Percentiles rank a stretch among this genome's conserved stretches.
phyloP scores from a whole-genome alignment of 176 grass and related monocot genomes.

The Oryza australiensis region DNA sequence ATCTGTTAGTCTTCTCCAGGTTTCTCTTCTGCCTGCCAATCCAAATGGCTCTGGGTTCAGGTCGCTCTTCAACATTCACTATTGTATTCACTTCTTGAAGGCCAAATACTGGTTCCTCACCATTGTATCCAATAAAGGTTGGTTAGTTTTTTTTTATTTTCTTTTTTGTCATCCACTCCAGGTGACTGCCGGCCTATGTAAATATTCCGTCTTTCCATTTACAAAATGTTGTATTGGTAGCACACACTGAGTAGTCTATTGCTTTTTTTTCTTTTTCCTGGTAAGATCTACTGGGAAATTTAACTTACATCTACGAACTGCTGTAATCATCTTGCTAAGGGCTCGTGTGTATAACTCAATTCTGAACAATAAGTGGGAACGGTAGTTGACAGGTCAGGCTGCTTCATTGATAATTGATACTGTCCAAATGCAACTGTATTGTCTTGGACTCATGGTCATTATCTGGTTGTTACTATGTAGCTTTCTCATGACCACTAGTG shows the following conservation, averaged over 20 bases:
- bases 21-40: neutral
- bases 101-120: neutral
- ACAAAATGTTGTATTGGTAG: neutral
- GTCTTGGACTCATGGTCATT: slow-evolving; percentile 1
- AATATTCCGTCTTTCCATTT: neutral
- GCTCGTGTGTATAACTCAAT: too few relatives aligned
- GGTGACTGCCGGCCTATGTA: neutral
- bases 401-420: slow-evolving; percentile 10
- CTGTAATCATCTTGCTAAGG: too few relatives aligned
- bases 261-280: too few relatives aligned
- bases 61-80: neutral
- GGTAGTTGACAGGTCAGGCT: slow-evolving; percentile 31
- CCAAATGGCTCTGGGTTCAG: neutral
- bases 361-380: slow-evolving; percentile 17
- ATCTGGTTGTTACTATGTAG: slow-evolving; percentile 34
- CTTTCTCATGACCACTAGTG: slow-evolving; percentile 29
- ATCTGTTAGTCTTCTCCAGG: neutral
- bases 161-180: neutral
- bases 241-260: neutral
- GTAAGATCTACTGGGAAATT: too few relatives aligned
- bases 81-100: neutral
- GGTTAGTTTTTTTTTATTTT: neutral
- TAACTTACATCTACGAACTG: too few relatives aligned
- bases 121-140: neutral
- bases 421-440: slow-evolving; percentile 26